Base-by-base conservation (phyloP, 768 basidiomycete species). In the Pulveroboletus sp. region DNA sequence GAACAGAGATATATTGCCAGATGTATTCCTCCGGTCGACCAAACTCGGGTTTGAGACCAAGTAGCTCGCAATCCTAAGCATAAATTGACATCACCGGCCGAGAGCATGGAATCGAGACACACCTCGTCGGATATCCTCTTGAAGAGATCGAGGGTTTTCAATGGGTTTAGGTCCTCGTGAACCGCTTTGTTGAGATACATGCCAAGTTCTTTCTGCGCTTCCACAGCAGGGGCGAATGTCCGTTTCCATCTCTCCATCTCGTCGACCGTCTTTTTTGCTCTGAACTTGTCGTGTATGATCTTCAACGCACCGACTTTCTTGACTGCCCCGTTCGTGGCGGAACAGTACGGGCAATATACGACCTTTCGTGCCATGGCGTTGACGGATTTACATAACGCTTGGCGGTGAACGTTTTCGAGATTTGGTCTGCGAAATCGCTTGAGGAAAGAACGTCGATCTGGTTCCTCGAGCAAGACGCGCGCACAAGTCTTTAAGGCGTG, bases 1-100 rank as follows among this genome's bases (percentile, higher is more conserved):
- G 96, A 26, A 99, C 96, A 20, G 93, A 95, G 13, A 99, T 82
- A 68, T 97, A 99, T 68, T 98, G 95, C 95, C 96, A 99, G 44
- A 99, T 82, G 60, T 93, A 96, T 65, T 97, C 89, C 71, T 99
- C 96, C 10, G 96, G 96, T 45, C 96, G 74, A 40, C 95, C 94
- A 62, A 83, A 85, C 13, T 79, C 79, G 2, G 96, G 96, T 49
- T 89, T 83, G 50, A 98, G 69, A 2, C 96, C 95, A 11, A 99
- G 76, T 38, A 99, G 73, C 68, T 99, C 96, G 63, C 92, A 95
- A 60, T 99, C 96, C 90, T 95, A 54, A 27, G 42, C 3, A 34
- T 53, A 16, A 48, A 42, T 14, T 4, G n/a, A 59, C 31, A 54
- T 34, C 14, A 35, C 39, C 13, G 24, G 3, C 17, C 26, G 26